Conservation (phyloP, 2,329 filamentous ascomycete genomes). For the Ophioceras dolichostomum region DNA sequence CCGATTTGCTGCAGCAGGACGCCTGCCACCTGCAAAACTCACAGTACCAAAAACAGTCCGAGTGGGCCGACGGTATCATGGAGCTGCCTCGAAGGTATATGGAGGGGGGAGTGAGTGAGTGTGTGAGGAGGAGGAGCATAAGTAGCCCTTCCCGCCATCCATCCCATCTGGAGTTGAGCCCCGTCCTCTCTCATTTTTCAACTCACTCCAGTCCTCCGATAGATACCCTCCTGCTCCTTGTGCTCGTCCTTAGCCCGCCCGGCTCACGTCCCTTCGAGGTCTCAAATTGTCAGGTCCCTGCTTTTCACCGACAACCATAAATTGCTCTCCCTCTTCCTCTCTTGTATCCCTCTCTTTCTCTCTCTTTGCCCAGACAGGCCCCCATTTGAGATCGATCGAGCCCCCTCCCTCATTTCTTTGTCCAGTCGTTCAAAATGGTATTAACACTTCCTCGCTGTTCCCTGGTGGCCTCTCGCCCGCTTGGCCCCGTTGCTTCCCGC, state of each 20-base stretch:
- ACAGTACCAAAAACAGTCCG: too few species aligned
- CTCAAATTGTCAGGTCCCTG: too few species aligned
- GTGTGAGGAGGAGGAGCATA: too few species aligned
- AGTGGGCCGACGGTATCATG: too few species aligned
- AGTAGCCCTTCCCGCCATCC: too few species aligned
- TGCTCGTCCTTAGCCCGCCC: not conserved
- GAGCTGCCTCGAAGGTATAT: too few species aligned
- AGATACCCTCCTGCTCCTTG: not conserved
- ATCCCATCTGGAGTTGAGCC: too few species aligned
- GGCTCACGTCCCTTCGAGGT: not conserved
- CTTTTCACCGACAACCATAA: too few species aligned
- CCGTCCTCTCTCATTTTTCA: too few species aligned
- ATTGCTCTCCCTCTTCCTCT: not conserved
- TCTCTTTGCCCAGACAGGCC: not conserved
- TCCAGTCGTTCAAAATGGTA: conserved; percentile 10
- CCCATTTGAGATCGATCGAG: not conserved
- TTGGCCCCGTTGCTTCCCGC: conserved; percentile 9
- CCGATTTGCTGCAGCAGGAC: too few species aligned
- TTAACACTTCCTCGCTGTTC: conserved; percentile 7
- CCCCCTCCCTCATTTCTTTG: not conserved
- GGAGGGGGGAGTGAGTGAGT: too few species aligned
- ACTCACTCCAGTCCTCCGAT: not conserved
- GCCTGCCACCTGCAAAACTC: too few species aligned
- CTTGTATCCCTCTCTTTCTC: not conserved
- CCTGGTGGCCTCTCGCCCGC: conserved; percentile 9